Conservation (phyloP, 108 stramenopile genomes). For the Fistulifera solaris region DNA sequence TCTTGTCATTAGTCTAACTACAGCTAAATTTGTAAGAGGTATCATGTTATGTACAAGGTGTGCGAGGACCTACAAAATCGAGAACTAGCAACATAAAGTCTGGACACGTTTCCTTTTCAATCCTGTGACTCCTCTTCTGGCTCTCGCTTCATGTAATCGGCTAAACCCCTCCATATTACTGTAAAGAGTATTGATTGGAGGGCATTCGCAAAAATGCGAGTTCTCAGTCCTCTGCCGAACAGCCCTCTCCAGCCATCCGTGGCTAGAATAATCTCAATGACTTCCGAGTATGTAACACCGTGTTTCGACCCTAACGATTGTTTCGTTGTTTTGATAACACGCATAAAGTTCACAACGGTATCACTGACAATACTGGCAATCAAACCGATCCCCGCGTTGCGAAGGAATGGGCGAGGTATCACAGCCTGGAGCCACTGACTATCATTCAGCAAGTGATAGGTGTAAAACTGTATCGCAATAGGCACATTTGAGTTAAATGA, state of each 20-base stretch:
- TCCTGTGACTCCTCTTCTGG: no score
- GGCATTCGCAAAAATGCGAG: constrained; percentile 74
- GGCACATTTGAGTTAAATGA: not conserved
- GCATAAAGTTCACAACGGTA: constrained; percentile 62
- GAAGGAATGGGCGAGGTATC: constrained; percentile 29
- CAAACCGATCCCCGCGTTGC: constrained; percentile 71
- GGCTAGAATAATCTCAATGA: constrained; percentile 62
- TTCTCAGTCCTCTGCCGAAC: constrained; percentile 68
- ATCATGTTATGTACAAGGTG: no score
- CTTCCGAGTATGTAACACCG: constrained; percentile 48
- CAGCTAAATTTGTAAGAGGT: no score
- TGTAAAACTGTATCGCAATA: constrained; percentile 34
- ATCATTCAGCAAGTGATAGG: constrained; percentile 50
- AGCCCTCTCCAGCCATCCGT: constrained; percentile 82
- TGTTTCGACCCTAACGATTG: constrained; percentile 65
- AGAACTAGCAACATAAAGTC: no score
- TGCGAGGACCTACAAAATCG: no score
- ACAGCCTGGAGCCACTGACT: constrained; percentile 22
- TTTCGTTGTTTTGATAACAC: constrained; percentile 85
- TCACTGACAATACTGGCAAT: constrained; percentile 68
- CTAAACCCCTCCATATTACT: constrained; percentile 72
- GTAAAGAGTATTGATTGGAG: constrained; percentile 76
- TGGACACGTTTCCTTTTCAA: no score
- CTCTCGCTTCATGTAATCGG: constrained; percentile 20
- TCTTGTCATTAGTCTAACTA: no score